Percentiles rank a stretch among this genome's conserved stretches.
Conservation (phyloP, 2,329 filamentous ascomycete genomes). For the Cadophora malorum region DNA sequence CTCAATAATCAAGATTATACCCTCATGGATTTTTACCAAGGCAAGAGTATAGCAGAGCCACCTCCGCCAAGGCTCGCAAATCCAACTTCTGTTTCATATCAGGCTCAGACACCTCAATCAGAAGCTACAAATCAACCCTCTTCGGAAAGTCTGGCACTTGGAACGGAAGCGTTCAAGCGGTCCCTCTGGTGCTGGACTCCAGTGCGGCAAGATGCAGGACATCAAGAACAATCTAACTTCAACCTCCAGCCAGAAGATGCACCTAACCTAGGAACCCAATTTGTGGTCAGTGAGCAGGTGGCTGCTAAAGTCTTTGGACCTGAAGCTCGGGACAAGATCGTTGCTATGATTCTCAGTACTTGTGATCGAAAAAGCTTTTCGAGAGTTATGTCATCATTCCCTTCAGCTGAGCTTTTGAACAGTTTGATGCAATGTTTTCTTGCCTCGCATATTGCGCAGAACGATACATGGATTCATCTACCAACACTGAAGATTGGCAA, state of each 20-base stretch:
- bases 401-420: not conserved
- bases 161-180: not conserved
- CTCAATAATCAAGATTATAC: not conserved
- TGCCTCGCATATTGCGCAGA: not conserved
- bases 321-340: not conserved
- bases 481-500: not conserved
- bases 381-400: not conserved
- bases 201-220: slow-evolving; percentile 5
- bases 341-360: not conserved
- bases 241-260: slow-evolving; percentile 1
- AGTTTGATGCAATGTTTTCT: not conserved
- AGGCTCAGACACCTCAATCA: not conserved
- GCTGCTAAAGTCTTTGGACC: not conserved
- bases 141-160: not conserved
- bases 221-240: slow-evolving; percentile 4
- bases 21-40: not conserved
- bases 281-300: not conserved
- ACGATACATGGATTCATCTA: not conserved
- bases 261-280: not conserved
- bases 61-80: not conserved
- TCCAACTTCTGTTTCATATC: not conserved
- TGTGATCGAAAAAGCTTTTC: not conserved
- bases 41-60: not conserved
- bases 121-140: not conserved
- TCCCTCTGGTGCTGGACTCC: slow-evolving; percentile 10